Evolutionary conservation across 805 yeast species (phyloP).

Genomic region (Lachancea cidri): DNA sequence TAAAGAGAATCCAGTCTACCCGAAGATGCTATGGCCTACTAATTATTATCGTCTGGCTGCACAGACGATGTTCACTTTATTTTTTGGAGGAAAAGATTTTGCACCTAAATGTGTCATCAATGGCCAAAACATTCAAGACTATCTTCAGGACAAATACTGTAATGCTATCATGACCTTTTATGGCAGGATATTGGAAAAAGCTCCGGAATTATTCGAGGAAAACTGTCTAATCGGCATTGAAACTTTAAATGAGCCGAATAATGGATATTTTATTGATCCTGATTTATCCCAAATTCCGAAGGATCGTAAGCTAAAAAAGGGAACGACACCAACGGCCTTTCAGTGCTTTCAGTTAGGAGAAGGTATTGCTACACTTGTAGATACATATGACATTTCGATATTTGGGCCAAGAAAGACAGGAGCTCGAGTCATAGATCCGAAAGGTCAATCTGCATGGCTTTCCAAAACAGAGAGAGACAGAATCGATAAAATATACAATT

Average conservation of each 20-base stretch:
- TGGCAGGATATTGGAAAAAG: constrained; percentile 33
- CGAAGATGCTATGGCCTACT: constrained; percentile 91
- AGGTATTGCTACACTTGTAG: constrained; percentile 69
- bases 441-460: constrained; percentile 69
- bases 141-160: constrained; percentile 59
- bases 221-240: constrained; percentile 65
- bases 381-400: constrained; percentile 60
- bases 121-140: constrained; percentile 73
- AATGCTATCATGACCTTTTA: constrained; percentile 48
- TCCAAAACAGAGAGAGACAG: constrained; percentile 37
- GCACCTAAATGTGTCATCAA: constrained; percentile 73
- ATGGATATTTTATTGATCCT: constrained; percentile 63
- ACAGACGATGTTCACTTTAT: constrained; percentile 77
- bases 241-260: constrained; percentile 78
- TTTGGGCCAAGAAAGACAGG: constrained; percentile 74
- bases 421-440: constrained; percentile 52
- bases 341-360: constrained; percentile 71
- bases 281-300: constrained; percentile 53
- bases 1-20: constrained; percentile 42
- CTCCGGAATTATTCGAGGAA: constrained; percentile 42
- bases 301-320: constrained; percentile 62
- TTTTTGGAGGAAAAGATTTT: constrained; percentile 70
- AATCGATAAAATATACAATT: constrained; percentile 61
- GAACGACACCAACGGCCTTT: constrained; percentile 77
- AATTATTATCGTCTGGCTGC: constrained; percentile 74